Base-by-base conservation (phyloP, 805 yeast species). In the Lipomyces yamadae region DNA sequence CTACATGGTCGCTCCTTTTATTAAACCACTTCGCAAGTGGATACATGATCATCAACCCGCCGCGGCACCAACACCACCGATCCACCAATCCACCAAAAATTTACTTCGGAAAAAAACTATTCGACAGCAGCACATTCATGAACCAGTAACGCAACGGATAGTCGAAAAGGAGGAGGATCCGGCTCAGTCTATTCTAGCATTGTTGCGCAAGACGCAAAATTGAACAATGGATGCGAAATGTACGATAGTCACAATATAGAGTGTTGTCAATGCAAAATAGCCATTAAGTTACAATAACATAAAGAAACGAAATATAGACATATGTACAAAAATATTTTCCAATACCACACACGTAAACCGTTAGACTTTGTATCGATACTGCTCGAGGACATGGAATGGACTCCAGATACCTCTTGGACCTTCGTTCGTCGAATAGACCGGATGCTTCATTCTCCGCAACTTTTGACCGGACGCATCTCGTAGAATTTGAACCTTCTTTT, bases 361-460 rank as follows among this genome's bases (percentile, higher is more conserved):
- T 32, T 67, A 68, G 18, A 68, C 64, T 60, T 52, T 66, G 54
- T 61, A 60, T 24, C 71, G 50, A 60, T 59, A 65, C 58, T 64
- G 70, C 37, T 42, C 65, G 30, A 68, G 63, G 15, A 61, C 59
- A 34, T 68, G 71, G 62, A 94, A 83, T 66, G 99, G 99, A 57
- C 98, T 92, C 99, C 99, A 95, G 59, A 95, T 84, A 75, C 99
- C 99, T 83, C 99, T 89, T 18, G 94, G 92, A 64, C 96, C 87
- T 63, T 84, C 85, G 76, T 94, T 95, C 69, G 84, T 79, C 54
- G 96, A 88, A 78, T 87, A 85, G 45, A 95, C 98, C 65, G 91
- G 89, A 75, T 90, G 87, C 74, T 86, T 87, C 18, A 54, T 56
- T 4, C 65, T 54, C 71, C 80, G 78, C 62, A 88, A 76, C 65